Conservation (phyloP, 106 monocot species). For the Allium fistulosum region DNA sequence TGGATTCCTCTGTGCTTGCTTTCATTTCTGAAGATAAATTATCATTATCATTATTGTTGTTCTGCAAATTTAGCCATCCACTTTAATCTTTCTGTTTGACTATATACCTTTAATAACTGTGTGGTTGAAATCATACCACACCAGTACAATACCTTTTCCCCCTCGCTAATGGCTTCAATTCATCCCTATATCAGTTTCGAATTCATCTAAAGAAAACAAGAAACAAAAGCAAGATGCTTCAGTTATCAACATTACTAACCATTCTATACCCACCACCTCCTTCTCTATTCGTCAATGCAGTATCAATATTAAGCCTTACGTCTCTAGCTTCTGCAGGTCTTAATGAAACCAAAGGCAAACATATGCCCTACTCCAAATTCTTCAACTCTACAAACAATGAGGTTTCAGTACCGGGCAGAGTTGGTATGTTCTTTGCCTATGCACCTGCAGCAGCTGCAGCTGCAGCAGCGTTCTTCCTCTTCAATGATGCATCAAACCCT, state of each 20-base stretch:
- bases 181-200: no score
- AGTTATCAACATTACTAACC: background rate
- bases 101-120: no score
- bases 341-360: constrained; percentile 27
- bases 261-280: constrained; percentile 43
- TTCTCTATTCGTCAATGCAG: constrained; percentile 20
- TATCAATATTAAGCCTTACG: constrained; percentile 18
- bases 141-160: no score
- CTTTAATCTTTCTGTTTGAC: no score
- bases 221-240: background rate
- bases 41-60: no score
- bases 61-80: no score
- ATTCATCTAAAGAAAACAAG: no score
- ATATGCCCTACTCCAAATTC: constrained; percentile 70
- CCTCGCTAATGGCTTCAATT: no score
- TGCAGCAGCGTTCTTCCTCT: constrained; percentile 23
- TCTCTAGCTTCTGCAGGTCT: constrained; percentile 14
- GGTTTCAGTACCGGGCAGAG: constrained; percentile 16
- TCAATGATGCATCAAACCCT: constrained; percentile 6
- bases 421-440: constrained; percentile 47
- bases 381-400: constrained; percentile 6
- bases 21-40: no score
- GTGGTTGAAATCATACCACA: no score
- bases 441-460: constrained; percentile 36
- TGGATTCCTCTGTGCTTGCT: no score